These are phyloP conservation scores for Trichosanthes truncata DNA, from an alignment of 306 rosid species.

Conservation along the genomic window DNA sequence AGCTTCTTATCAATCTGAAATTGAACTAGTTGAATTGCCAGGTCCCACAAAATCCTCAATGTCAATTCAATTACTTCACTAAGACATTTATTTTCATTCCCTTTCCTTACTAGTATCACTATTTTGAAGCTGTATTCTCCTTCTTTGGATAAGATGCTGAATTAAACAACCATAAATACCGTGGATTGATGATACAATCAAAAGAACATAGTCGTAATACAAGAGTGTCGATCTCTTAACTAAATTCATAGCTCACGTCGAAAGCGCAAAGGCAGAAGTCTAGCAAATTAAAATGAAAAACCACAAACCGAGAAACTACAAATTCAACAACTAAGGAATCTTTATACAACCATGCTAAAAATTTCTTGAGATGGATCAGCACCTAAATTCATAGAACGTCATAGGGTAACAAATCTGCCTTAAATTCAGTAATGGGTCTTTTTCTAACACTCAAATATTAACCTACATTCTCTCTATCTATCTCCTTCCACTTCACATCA, in stretches of 20 bases:
- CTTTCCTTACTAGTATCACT: neutral
- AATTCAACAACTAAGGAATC: neutral
- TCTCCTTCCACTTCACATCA: neutral
- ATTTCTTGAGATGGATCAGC: neutral
- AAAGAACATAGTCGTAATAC: neutral
- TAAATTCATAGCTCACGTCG: neutral
- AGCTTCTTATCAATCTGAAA: neutral
- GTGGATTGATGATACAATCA: neutral
- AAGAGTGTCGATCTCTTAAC: neutral
- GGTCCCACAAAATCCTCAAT: neutral
- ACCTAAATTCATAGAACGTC: neutral
- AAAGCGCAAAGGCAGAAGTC: neutral
- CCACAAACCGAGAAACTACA: neutral
- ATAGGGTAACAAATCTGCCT: neutral
- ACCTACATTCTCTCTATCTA: neutral
- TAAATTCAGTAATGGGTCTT: neutral
- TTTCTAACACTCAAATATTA: neutral
- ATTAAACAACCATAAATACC: neutral
- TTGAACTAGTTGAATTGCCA: neutral
- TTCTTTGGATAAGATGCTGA: neutral
- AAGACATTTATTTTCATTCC: too few relatives aligned
- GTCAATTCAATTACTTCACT: neutral
- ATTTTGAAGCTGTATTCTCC: neutral
- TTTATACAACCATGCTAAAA: neutral
- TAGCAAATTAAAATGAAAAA: neutral